Conservation (phyloP, 2,329 filamentous ascomycete species). For the Colletotrichum costaricense region DNA sequence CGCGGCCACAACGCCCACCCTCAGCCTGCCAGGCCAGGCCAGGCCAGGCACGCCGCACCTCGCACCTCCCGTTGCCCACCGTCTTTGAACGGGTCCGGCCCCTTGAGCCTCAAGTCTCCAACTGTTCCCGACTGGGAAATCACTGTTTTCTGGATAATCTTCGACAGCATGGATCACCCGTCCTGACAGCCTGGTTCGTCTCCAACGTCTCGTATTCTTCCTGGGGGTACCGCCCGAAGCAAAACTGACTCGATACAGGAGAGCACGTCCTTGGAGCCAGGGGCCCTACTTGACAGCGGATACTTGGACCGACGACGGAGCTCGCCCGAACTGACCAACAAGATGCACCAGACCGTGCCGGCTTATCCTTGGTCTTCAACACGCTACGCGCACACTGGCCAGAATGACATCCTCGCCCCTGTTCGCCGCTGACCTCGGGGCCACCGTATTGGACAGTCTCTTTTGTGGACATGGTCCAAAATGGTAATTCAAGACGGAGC, state of each 20-base stretch:
- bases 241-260: slow-evolving; percentile 35
- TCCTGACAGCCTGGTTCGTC: slow-evolving; percentile 28
- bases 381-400: neutral
- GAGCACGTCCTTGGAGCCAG: slow-evolving; percentile 25
- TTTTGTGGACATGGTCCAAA: slow-evolving; percentile 28
- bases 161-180: slow-evolving; percentile 27
- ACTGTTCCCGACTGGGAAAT: slow-evolving; percentile 21
- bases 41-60: slow-evolving; percentile 6
- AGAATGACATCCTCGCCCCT: slow-evolving; percentile 5
- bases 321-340: slow-evolving; percentile 33
- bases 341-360: slow-evolving; percentile 14
- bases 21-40: neutral
- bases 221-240: slow-evolving; percentile 16
- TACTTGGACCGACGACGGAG: slow-evolving; percentile 34
- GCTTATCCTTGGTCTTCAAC: slow-evolving; percentile 17
- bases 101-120: slow-evolving; percentile 32
- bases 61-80: slow-evolving; percentile 17
- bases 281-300: slow-evolving; percentile 32
- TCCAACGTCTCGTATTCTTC: slow-evolving; percentile 32
- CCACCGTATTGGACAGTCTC: slow-evolving; percentile 33
- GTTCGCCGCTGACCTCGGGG: slow-evolving; percentile 6
- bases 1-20: neutral
- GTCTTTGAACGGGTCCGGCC: slow-evolving; percentile 9
- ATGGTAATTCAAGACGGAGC: slow-evolving; percentile 28
- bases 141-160: slow-evolving; percentile 29